Base-by-base conservation (phyloP, 768 basidiomycete genomes). In the Rubroboletus satanas region DNA sequence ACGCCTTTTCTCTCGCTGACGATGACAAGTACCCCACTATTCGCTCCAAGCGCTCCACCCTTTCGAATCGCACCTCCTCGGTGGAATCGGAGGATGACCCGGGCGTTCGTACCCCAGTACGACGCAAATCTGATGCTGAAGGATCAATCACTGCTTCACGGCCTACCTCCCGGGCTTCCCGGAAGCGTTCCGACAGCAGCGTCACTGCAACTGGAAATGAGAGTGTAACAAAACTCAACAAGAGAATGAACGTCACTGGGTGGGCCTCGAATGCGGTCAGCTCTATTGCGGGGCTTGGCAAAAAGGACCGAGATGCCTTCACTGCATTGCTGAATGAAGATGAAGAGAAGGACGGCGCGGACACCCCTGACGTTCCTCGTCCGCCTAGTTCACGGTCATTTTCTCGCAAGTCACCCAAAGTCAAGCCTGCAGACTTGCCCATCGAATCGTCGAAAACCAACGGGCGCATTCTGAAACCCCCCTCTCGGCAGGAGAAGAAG, bases 231-330 rank as follows among this genome's bases (percentile, higher is more conserved):
- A 77, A 77, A 57, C 36, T 67, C 18, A 73, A 70, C 55, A 78
- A 76, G 63, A 73, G 74, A 64, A 63, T 68, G 51, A 72, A 65
- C 38, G 65, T 71, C 12, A 56, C 66, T 28, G 71, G 71, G 53
- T 90, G 88, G 85, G 86, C 85, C 14, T 81, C 82, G 48, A 83
- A 68, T 66, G 85, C 84, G 35, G 81, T 87, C 45, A 82, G 74
- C 42, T 81, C 81, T 32, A 77, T 88, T 45, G 77, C 83, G 2
- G 80, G 82, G 4, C 74, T 80, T 17, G 75, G 77, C 29, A 79
- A 77, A 70, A 86, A 82, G 68, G 80, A 75, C 62, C 81, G 79
- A 62, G 83, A 85, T 59, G 78, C 75, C n/a, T 88, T 88, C 55
- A 67, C 85, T 39, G 71, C 80, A 4, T 67, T 87, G 54, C 73